Percentiles rank a stretch among this genome's conserved stretches.
phyloP scores from a whole-genome alignment of 805 yeast species.

The Barnettozyma vustinii region DNA sequence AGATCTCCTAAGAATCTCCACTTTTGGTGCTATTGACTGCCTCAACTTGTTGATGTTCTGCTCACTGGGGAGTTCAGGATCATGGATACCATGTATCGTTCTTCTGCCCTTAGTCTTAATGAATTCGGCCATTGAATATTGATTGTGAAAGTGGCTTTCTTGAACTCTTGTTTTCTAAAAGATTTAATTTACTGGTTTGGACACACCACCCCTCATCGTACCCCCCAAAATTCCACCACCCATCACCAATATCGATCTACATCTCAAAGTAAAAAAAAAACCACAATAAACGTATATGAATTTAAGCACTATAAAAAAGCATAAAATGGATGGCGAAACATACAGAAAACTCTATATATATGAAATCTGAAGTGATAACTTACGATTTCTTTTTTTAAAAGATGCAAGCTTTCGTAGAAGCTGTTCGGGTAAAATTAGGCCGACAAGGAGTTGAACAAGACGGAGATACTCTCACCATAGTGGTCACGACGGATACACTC shows the following conservation, averaged over 20 bases:
- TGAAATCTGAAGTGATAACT: not conserved
- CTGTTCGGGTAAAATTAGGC: constrained; percentile 18
- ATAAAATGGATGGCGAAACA: not conserved
- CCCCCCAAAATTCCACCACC: too few species aligned
- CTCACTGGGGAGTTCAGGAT: not conserved
- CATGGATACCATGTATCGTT: not conserved
- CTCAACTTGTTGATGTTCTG: not conserved
- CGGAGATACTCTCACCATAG: constrained; percentile 95
- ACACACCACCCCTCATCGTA: not conserved
- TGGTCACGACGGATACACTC: constrained; percentile 99
- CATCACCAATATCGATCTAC: too few species aligned
- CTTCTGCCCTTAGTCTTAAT: constrained; percentile 4
- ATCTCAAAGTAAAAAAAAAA: not conserved
- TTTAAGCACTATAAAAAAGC: not conserved
- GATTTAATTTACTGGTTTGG: not conserved
- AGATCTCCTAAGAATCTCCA: constrained; percentile 23
- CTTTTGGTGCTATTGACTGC: constrained; percentile 16
- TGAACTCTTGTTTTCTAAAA: not conserved
- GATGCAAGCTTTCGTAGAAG: not conserved
- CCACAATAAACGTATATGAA: not conserved
- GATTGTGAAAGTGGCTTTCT: not conserved
- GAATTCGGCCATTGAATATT: not conserved
- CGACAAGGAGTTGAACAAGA: constrained; percentile 82
- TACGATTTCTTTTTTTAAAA: too few species aligned
- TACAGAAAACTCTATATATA: not conserved